Conservation (phyloP, 805 yeast species). For the Wickerhamiella parazyma region DNA sequence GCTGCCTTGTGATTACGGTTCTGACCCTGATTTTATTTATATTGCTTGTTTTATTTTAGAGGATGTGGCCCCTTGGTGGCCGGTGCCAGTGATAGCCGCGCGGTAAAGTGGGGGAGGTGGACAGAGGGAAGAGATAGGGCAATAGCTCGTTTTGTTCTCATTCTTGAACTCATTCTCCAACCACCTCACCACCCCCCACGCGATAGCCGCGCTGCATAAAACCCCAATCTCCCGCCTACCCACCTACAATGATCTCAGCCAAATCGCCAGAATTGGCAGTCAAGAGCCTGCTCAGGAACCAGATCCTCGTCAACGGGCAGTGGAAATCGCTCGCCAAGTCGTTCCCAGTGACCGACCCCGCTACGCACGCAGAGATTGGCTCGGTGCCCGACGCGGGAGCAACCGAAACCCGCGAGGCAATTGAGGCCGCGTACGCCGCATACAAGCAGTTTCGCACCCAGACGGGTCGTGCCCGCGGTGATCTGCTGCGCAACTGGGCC, state of each 20-base stretch:
- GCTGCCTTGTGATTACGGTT: conserved; percentile 24
- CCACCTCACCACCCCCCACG: too few species aligned
- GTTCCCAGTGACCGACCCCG: conserved; percentile 69
- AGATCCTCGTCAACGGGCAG: conserved; percentile 57
- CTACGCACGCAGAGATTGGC: conserved; percentile 39
- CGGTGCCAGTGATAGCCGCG: conserved; percentile 1
- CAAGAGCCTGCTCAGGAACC: conserved; percentile 24
- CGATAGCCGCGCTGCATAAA: too few species aligned
- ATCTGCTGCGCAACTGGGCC: conserved; percentile 39
- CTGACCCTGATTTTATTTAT: conserved; percentile 22
- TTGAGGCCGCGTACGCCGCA: conserved; percentile 40
- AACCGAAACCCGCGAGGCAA: conserved; percentile 41
- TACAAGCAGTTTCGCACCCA: conserved; percentile 40
- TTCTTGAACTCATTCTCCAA: too few species aligned
- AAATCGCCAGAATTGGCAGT: conserved; percentile 2
- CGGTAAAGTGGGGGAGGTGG: too few species aligned
- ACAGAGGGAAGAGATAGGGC: too few species aligned
- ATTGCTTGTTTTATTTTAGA: conserved; percentile 24
- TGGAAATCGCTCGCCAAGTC: conserved; percentile 38
- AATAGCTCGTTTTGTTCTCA: too few species aligned
- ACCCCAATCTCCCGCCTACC: neutral
- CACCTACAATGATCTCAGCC: neutral
- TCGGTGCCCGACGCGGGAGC: conserved; percentile 42
- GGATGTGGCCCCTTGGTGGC: neutral
- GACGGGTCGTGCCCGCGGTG: conserved; percentile 43